Evolutionary conservation across 2,329 filamentous ascomycete species (phyloP).

Genomic region (Cryphonectria carpinicola): DNA sequence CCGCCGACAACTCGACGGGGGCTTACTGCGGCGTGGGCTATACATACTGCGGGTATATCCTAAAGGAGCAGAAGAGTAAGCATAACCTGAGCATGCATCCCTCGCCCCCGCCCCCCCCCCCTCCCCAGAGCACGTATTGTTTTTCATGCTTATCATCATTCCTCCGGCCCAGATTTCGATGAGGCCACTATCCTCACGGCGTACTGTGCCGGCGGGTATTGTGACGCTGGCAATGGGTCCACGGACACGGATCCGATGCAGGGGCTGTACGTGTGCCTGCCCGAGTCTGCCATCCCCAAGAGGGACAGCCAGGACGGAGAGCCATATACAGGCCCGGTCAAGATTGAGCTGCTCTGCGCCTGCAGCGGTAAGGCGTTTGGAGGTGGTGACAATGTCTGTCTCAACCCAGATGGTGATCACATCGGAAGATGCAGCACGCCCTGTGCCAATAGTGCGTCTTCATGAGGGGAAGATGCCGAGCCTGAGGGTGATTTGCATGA

Average conservation of each 20-base stretch:
- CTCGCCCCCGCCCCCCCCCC: too few relatives aligned
- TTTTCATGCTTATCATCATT: not conserved
- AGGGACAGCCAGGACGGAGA: slow-evolving; percentile 13
- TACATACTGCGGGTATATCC: slow-evolving; percentile 29
- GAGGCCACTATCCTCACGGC: slow-evolving; percentile 27
- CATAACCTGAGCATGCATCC: not conserved
- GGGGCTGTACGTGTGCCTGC: slow-evolving; percentile 25
- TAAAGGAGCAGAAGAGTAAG: slow-evolving; percentile 26
- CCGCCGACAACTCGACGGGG: slow-evolving; percentile 10
- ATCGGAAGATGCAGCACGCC: slow-evolving; percentile 28
- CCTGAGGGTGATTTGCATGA: not conserved
- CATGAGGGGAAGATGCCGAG: not conserved
- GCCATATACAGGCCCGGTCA: slow-evolving; percentile 28
- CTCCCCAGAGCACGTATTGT: not conserved
- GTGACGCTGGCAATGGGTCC: slow-evolving; percentile 20
- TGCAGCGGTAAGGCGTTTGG: slow-evolving; percentile 24
- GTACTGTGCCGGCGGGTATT: slow-evolving; percentile 26
- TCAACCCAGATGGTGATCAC: slow-evolving; percentile 26
- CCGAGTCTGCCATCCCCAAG: slow-evolving; percentile 20
- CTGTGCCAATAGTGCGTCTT: slow-evolving; percentile 15
- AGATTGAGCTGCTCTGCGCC: slow-evolving; percentile 28
- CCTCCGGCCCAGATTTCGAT: slow-evolving; percentile 21
- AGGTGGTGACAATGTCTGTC: slow-evolving; percentile 24
- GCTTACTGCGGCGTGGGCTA: slow-evolving; percentile 26
- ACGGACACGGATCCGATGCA: slow-evolving; percentile 27